A percentile compares a stretch with the other conserved stretches of the same genome.
phyloP scores from a whole-genome alignment of 1,284 basidiomycete species.

The Kwoniella shivajii region DNA sequence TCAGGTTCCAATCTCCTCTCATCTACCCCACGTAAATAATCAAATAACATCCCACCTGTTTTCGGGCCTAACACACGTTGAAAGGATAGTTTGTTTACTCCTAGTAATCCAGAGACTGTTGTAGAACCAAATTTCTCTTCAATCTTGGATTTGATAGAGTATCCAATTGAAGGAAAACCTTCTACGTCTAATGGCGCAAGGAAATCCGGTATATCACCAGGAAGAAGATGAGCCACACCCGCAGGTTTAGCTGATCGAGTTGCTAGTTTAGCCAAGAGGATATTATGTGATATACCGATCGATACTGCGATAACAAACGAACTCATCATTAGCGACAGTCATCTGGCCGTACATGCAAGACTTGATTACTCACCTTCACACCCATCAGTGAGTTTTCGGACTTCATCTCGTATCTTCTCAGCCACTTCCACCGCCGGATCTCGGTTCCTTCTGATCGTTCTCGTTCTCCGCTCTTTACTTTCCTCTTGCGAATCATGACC shows the following conservation, averaged over 20 bases:
- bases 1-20: slow-evolving; percentile 75
- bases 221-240: slow-evolving; percentile 65
- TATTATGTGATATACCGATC: slow-evolving; percentile 89
- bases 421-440: slow-evolving; percentile 72
- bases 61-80: slow-evolving; percentile 77
- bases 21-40: slow-evolving; percentile 81
- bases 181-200: slow-evolving; percentile 78
- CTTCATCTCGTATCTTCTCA: slow-evolving; percentile 74
- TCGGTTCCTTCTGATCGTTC: background rate
- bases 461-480: slow-evolving; percentile 33
- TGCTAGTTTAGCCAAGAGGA: slow-evolving; percentile 87
- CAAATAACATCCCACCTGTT: slow-evolving; percentile 80
- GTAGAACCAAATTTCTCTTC: slow-evolving; percentile 73
- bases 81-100: slow-evolving; percentile 65
- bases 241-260: slow-evolving; percentile 90
- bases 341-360: background rate
- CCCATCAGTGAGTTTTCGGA: slow-evolving; percentile 68
- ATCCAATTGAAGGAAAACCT: slow-evolving; percentile 86
- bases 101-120: slow-evolving; percentile 68
- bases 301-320: slow-evolving; percentile 61
- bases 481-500: background rate
- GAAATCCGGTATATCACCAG: slow-evolving; percentile 54
- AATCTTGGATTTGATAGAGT: slow-evolving; percentile 66
- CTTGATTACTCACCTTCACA: slow-evolving; percentile 73
- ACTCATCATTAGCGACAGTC: background rate